Base-by-base conservation (phyloP, 495 filamentous ascomycete genomes). In the Lepidopterella palustris region DNA sequence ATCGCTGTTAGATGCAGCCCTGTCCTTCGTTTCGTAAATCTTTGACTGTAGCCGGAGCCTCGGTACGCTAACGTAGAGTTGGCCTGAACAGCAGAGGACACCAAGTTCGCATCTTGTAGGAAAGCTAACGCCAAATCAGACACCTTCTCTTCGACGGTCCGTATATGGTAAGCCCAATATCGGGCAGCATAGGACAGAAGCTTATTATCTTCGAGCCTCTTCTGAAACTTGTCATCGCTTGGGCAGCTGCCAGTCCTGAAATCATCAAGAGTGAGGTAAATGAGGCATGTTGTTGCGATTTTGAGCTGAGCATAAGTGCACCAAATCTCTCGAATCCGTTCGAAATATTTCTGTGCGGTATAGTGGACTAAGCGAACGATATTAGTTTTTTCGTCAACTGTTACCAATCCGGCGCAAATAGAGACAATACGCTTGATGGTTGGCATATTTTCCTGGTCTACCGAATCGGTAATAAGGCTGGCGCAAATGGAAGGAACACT, bases 301-400 rank as follows among this genome's bases (percentile, higher is more conserved):
- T 64, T 40, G 5, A 42, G 9, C 31, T 76, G 60, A 5, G 73
- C 74, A 55, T 69, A 53, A 6, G 75, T 67, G 55, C 75, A 73
- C 71, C 71, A 76, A 6, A 54, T 47, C 1, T 55, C 39, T 53
- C 63, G 64, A 20, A 64, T 76, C 23, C 66, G 61, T 20, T 77
- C 68, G 45, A 84, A 77, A 61, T 80, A 85, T 39, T 78, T 73
- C 57, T 82, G 74, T 0, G 79, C 70, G 0, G 82, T 82, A 57
- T 79, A 81, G 64, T 84, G 82, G 9, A 82, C 76, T 10, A 84
- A 68, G 13, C 78, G 77, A 40, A 83, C 69, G 28, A 78, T 72
- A 9, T 67, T 39, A 55, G 73, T 82, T 21, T 75, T 70, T 23
- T 74, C 23, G 45, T 84, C 78, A 11, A 80, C 51, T 1, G 68